Base-by-base conservation (phyloP, 768 basidiomycete genomes). In the Mycena crocata region DNA sequence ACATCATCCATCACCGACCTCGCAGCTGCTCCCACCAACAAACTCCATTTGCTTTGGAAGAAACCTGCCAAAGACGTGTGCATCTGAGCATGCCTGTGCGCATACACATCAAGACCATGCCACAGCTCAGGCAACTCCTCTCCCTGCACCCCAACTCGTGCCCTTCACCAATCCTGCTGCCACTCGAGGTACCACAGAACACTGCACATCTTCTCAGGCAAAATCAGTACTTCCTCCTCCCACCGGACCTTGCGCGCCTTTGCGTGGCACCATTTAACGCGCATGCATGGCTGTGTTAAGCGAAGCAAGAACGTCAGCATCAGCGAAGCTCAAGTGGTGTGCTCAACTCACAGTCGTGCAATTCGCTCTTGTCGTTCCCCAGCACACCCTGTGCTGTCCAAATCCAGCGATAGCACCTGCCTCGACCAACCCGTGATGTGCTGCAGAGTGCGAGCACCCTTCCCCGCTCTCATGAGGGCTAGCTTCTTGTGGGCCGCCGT, bases 151-250 rank as follows among this genome's bases (percentile, higher is more conserved):
- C 3, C 32, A 13, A 3, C 3, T 14, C 32, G 28, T 1, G 26
- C 45, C 3, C 5, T 13, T 45, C 57, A 58, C 57, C 57, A 58
- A 5, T 7, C 19, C 17, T 24, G 45, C 45, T 48, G 37, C 23
- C 34, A 37, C 15, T 46, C 34, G 34, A 59, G 46, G 24, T 32
- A 30, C 1, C 48, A 21, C 17, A 35, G 57, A 3, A 39, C 28
- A 2, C 46, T 24, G 1, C 46, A 35, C 57, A 59, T 59, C 24
- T 59, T 46, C 30, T 59, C 45, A 17, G 48, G 48, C 46, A 55
- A 28, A 5, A 55, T 14, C 6, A 21, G 5, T 1, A 59, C 58
- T 26, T 59, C 58, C 37, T 59, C 58, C 12, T 17, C 39, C 58
- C 58, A 59, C 2, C 58, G 58, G 15, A 15, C 1, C 26, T 19